Percentiles rank a stretch among this genome's conserved stretches.
These are phyloP conservation scores for Pittosporum tobira DNA, from an alignment of 129 eudicot genomes.

Conservation along the genomic window DNA sequence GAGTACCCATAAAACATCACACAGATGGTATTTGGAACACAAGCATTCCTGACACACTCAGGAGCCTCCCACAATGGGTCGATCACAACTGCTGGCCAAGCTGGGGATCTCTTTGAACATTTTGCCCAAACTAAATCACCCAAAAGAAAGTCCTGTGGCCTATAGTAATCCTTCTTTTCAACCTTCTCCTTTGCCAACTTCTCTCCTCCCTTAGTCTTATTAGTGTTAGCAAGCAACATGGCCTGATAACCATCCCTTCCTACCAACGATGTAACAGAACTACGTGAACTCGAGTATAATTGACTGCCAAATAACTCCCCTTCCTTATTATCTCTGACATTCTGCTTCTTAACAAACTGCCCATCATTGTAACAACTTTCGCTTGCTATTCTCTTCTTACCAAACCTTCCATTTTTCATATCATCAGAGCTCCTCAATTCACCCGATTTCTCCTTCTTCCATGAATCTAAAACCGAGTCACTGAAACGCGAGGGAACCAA, in stretches of 20 bases:
- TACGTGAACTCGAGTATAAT: slow-evolving; percentile 15
- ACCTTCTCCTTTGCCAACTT: slow-evolving; percentile 21
- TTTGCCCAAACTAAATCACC: slow-evolving; percentile 87
- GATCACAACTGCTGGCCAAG: slow-evolving; percentile 87
- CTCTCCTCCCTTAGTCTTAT: background rate
- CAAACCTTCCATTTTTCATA: slow-evolving; percentile 6
- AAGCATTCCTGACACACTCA: slow-evolving; percentile 46
- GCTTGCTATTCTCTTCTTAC: slow-evolving; percentile 20
- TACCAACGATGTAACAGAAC: slow-evolving; percentile 18
- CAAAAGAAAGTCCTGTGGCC: slow-evolving; percentile 44
- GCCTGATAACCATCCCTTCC: slow-evolving; percentile 11
- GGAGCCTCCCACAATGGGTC: slow-evolving; percentile 81
- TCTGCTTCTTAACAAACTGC: slow-evolving; percentile 24
- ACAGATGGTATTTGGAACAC: slow-evolving; percentile 61
- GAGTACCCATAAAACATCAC: slow-evolving; percentile 86
- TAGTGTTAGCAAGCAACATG: background rate
- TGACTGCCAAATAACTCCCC: slow-evolving; percentile 3
- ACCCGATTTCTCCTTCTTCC: slow-evolving; percentile 40
- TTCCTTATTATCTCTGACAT: slow-evolving; percentile 7
- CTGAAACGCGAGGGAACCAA: slow-evolving; percentile 39
- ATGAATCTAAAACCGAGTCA: slow-evolving; percentile 37
- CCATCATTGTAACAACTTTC: slow-evolving; percentile 10
- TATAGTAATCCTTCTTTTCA: slow-evolving; percentile 32
- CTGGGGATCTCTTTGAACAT: slow-evolving; percentile 57
- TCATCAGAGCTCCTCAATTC: slow-evolving; percentile 14